Percentiles rank a stretch among this genome's conserved stretches.
Conservation (phyloP, 2,329 filamentous ascomycete genomes). For the Penicillium sp. region DNA sequence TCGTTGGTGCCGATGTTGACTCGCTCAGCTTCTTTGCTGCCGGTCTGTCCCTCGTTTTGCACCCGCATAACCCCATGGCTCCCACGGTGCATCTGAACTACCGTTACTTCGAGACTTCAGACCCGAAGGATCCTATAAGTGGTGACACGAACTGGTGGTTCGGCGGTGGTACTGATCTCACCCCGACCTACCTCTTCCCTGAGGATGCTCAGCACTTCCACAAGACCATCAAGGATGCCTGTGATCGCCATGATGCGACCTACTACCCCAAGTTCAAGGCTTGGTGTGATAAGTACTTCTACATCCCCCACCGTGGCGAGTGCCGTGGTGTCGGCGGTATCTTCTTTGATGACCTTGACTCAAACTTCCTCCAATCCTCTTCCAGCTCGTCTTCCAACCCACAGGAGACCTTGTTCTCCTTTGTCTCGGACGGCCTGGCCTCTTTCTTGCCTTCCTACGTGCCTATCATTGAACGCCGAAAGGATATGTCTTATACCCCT, state of each 20-base stretch:
- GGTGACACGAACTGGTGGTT: conserved; percentile 88
- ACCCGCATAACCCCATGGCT: conserved; percentile 93
- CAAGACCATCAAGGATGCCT: conserved; percentile 84
- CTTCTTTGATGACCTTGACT: conserved; percentile 97
- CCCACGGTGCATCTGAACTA: conserved; percentile 98
- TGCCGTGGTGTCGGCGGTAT: conserved; percentile 88
- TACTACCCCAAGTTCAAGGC: conserved; percentile 96
- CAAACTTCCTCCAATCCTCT: conserved; percentile 40
- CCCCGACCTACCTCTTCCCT: conserved; percentile 90
- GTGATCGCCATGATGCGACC: conserved; percentile 85
- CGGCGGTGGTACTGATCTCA: conserved; percentile 90
- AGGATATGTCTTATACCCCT: conserved; percentile 86
- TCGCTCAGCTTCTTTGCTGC: conserved; percentile 93
- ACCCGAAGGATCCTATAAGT: conserved; percentile 70
- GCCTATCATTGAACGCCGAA: conserved; percentile 82
- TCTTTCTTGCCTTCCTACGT: conserved; percentile 89
- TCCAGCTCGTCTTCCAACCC: conserved; percentile 66
- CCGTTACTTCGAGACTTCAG: conserved; percentile 95
- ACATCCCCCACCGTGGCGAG: conserved; percentile 86
- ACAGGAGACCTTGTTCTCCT: conserved; percentile 85
- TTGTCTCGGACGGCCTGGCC: conserved; percentile 78
- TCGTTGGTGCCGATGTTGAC: conserved; percentile 72
- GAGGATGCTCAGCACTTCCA: conserved; percentile 98
- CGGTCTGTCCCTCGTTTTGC: conserved; percentile 87
- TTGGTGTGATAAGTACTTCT: conserved; percentile 98